Evolutionary conservation across 2,329 filamentous ascomycete genomes (phyloP), one percentile per base, ranked within the genome.

Genomic region (Aspergillus carbonarius): DNA sequence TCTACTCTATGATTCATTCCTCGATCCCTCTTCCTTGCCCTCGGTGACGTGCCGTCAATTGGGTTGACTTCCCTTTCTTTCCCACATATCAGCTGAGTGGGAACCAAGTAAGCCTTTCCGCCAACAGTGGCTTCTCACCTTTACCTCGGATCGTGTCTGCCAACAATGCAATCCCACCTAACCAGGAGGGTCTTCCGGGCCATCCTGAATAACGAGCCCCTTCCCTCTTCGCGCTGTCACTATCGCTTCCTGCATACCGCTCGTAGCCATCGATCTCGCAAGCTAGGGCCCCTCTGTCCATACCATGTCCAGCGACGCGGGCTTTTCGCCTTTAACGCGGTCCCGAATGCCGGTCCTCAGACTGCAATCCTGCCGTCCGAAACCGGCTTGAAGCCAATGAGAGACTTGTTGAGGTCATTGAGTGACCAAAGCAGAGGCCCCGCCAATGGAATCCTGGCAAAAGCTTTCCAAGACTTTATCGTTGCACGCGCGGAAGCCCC

Each of bases 391-490:
- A 85, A 86, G 63, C 83, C 83, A 15, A 85, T 96, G 77, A 83
- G 90, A 67, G 83, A 90, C 59, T 83, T 91, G 72, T 79, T 84
- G 54, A 84, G 85, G 64, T 83, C 85, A 60, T 78, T 88, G 64
- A 81, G 83, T 53, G 83, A 90, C 57, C 82, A 84, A 53, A 79
- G 87, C 35, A 84, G 91, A 34, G 83, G 85, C 9, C 92, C 91
- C 15, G 74, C 84, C 0, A 77, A 81, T 3, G 72, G 81, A n/a
- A 85, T 90, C 34, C 78, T 96, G 2, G 74, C 85, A 0, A 78
- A 83, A 35, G 90, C 89, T 5, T 88, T 90, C 72, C 80, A 78
- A 56, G 76, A 80, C 9, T 87, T 93, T 63, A 87, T 93, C 66
- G 70, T 77, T 17, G 80, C 70, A 83, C 89, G 74, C 62, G 78